Evolutionary conservation across 441 rosid genomes (phyloP), one percentile per base, ranked within the genome.

Genomic region (Pelargonium cotyledonis): DNA sequence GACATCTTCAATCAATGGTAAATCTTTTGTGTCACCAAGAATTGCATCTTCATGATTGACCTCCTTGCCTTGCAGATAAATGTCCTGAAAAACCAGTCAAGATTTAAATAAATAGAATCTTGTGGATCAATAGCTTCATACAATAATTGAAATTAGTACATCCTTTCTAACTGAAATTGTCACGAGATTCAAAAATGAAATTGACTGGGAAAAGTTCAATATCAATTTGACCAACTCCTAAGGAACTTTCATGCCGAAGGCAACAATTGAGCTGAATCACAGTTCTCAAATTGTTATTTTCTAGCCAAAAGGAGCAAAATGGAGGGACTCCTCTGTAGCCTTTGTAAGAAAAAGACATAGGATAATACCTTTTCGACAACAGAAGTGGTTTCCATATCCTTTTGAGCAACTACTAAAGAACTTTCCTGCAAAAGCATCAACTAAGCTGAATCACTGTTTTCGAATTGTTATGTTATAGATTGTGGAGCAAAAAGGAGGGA

Each of bases 1-100:
- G 31, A 26, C 80, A 72, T 75, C 79, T 61, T 74, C 68, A 44
- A 38, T 53, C 5, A 66, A 47, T 51, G 77, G 69, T 58, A 69
- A 12, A 43, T 58, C 72, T 55, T 76, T 68, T 70, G 72, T 63
- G 49, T 29, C 65, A 46, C 38, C 49, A 35, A 72, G 77, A 63
- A 68, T 70, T 51, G 67, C 71, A 65, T 80, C 76, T 40, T 57
- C 74, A 5, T 51, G 63, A 47, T 19, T 53, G 9, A 53, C 21
- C 60, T 72, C 70, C 70, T 69, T 66, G 12, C 31, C 12, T 46
- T 57, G 61, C 66, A 70, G 63, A 51, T n/a, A 69, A 47, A 44
- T 68, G 71, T 66, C 77, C 84, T 78, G 19, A 9, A 55, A 15
- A 63, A 70, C 62, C 38, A 69, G 21, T 26, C 31, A 26, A 26